These are phyloP conservation scores for Boletus reticuloceps DNA, from an alignment of 768 basidiomycete species.

Conservation along the genomic window DNA sequence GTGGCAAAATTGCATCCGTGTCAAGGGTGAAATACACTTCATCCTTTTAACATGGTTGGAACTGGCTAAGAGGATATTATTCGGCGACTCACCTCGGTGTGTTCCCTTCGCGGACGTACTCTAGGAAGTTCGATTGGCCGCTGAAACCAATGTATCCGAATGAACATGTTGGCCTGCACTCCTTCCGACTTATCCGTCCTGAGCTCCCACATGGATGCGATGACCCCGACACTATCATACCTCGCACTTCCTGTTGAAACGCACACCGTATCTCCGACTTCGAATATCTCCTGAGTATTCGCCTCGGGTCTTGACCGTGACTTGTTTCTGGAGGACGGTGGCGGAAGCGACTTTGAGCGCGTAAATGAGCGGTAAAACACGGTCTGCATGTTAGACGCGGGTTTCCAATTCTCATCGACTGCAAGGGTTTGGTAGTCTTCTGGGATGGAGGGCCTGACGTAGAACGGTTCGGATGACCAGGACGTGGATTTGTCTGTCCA, in stretches of 20 bases:
- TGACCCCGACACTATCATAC: constrained; percentile 64
- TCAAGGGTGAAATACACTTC: constrained; percentile 70
- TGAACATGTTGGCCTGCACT: constrained; percentile 43
- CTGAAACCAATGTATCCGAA: constrained; percentile 76
- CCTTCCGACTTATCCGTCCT: constrained; percentile 28
- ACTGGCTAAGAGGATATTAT: background rate
- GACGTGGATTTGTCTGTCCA: constrained; percentile 25
- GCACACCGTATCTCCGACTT: constrained; percentile 66
- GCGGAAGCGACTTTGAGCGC: constrained; percentile 14
- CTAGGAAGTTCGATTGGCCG: constrained; percentile 60
- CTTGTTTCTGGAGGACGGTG: constrained; percentile 17
- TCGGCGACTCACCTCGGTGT: constrained; percentile 49
- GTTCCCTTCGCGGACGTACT: constrained; percentile 57
- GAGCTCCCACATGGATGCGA: constrained; percentile 67
- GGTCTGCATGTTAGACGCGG: constrained; percentile 18
- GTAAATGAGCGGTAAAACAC: constrained; percentile 30
- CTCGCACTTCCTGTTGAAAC: constrained; percentile 45
- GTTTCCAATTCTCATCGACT: constrained; percentile 28
- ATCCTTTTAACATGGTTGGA: constrained; percentile 43
- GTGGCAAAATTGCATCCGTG: constrained; percentile 46
- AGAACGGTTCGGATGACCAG: constrained; percentile 28
- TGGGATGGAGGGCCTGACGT: constrained; percentile 18
- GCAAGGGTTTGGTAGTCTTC: constrained; percentile 28
- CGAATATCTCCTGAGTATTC: constrained; percentile 35
- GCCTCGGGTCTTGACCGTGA: constrained; percentile 8